Base-by-base conservation (phyloP, 2,329 filamentous ascomycete genomes). In the Penicillium sp. region DNA sequence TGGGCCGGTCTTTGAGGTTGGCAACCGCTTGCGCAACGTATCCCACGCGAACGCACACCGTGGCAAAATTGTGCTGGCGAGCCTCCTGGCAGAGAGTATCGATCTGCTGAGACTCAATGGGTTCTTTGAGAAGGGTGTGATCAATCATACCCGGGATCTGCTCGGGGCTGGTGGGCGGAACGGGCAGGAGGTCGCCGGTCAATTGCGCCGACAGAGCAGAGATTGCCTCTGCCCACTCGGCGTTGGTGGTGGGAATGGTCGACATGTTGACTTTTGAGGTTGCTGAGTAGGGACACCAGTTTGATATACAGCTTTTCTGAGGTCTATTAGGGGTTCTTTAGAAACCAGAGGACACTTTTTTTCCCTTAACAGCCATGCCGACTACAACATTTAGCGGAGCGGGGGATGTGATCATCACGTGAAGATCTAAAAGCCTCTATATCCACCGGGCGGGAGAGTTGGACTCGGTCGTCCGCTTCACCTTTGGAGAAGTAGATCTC, bases 21-120 rank as follows among this genome's bases (percentile, higher is more conserved):
- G 70, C 56, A 13, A 73, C 71, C 42, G 76, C 76, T 47, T 71
- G 74, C 25, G 69, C 55, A n/a, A 83, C 79, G 61, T 73, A 73
- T 33, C 73, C 68, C 1, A 75, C 66, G 6, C 80, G 75, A 2
- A 83, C 78, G 59, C 80, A 83, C 47, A 83, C 80, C 8, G 78
- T 73, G 58, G 67, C 59, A 40, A 68, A 70, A 25, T 60, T 61
- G 53, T 71, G 53, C 3, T 69, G 65, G 43, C 67, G 67, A 4
- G 80, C 80, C 67, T 83, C 80, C 2, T 66, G 66, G 58, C 80
- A 83, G 28, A 83, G 65, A 8, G 61, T 64, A 60, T 80, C 76
- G 48, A 83, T 75, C 49, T 78, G 71, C 12, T 66, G 58, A 4
- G 64, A 57, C 27, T 73, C 77, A 9, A 66, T 68, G 43, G 78